Evolutionary conservation across 106 monocot genomes (phyloP).

Genomic region (Dendrobium huoshanense): DNA sequence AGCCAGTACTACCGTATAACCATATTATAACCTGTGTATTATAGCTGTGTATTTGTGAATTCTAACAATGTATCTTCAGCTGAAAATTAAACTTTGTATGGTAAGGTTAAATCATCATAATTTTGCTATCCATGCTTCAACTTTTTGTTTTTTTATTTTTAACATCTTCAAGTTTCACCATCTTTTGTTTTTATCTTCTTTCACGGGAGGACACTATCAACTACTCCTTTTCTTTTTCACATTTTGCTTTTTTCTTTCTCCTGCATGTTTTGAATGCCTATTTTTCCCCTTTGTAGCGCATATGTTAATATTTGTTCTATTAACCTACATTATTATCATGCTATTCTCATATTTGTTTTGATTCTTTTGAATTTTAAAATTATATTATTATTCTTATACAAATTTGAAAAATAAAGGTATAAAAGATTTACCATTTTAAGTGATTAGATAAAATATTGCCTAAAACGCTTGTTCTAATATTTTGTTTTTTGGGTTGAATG

Average conservation of each 20-base stretch:
- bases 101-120: not conserved
- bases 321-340: not conserved
- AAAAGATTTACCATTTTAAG: not conserved
- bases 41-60: not conserved
- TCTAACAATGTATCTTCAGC: not conserved
- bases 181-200: not conserved
- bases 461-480: not conserved
- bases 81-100: not conserved
- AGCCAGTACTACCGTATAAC: too few relatives aligned
- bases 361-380: not conserved
- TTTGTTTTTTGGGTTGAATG: not conserved
- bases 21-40: too few relatives aligned
- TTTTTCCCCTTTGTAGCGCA: too few relatives aligned
- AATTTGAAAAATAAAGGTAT: not conserved
- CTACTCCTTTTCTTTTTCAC: not conserved
- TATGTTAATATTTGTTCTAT: too few relatives aligned
- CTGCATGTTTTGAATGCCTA: too few relatives aligned
- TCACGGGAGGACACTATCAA: not conserved
- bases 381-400: not conserved
- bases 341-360: not conserved
- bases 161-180: not conserved
- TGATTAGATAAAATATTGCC: not conserved
- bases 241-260: not conserved
- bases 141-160: not conserved
- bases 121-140: not conserved